Evolutionary conservation across 805 yeast genomes (phyloP), one percentile per base, ranked within the genome.

Genomic region (Starmerella powellii): DNA sequence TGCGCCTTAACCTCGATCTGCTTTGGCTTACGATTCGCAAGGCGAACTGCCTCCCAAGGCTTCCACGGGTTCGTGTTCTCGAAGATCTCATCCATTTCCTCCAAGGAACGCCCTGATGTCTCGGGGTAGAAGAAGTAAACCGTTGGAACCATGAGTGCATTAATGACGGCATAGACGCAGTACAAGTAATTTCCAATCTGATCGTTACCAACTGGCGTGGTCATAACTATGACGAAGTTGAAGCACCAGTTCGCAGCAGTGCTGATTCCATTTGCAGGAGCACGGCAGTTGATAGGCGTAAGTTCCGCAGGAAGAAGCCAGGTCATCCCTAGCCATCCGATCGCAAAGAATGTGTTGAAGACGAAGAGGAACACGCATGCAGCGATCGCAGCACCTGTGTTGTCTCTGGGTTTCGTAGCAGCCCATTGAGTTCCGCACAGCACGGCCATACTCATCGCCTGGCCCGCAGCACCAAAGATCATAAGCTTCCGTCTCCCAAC

Each of bases 221-320:
- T 51, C 75, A 75, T 73, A 36, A 77, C 83, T 31, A 78, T 75
- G 44, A 75, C 68, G 49, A 76, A 78, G 57, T 77, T 77, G 51
- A 68, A 68, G 15, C 72, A 57, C 83, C 84, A 78, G 63, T 77
- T 78, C 43, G 75, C 67, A 38, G 78, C 74, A 6, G 81, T 74
- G 12, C 79, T 71, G 21, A 74, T 58, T n/a, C 78, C 75, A 30
- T 76, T 68, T 29, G 76, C 73, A 17, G 72, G 68, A 8, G 78
- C 72, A 57, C 80, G 72, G 28, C 68, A 68, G 45, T 68, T 68
- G 55, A 73, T 65, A 8, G 79, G 70, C 45, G 72, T 68, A 41
- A 76, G 64, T 56, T 76, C 81, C 19, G 80, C 74, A 12, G 80
- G 77, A 38, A 71, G 68, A 40, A 74, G 63, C 80, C 80, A 76